Conservation (phyloP, 345 rosid genomes). For the Arabis alpina region DNA sequence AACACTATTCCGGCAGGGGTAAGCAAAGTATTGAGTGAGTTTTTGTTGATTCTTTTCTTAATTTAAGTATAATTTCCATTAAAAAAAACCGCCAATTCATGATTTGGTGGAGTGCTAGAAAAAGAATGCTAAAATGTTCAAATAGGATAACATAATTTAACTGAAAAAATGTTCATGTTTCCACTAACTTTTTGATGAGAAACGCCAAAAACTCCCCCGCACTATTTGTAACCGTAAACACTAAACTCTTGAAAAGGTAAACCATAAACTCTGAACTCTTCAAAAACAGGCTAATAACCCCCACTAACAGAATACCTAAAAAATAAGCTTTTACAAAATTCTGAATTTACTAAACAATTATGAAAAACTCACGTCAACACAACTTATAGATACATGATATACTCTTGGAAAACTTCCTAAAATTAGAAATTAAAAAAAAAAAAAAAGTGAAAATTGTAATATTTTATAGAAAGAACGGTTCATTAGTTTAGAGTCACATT, state of each 20-base stretch:
- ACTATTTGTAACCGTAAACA: constrained; percentile 19
- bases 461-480: constrained; percentile 25
- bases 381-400: no score
- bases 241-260: constrained; percentile 16
- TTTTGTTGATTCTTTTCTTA: no score
- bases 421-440: no score
- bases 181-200: constrained; percentile 34
- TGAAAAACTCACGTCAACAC: constrained; percentile 7
- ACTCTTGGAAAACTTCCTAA: no score
- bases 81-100: background rate
- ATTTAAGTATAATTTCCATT: background rate
- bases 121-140: constrained; percentile 11
- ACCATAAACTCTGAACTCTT: constrained; percentile 21
- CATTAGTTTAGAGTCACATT: constrained; percentile 31
- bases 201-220: constrained; percentile 31
- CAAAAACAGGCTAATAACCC: background rate
- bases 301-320: no score
- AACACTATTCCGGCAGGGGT: no score
- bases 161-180: background rate
- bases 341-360: background rate
- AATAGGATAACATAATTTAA: constrained; percentile 36
- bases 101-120: constrained; percentile 29
- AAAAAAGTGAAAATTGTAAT: background rate
- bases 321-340: constrained; percentile 19
- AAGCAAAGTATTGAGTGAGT: no score